A percentile compares a stretch with the other conserved stretches of the same genome.
These are phyloP conservation scores for Parascedosporium putredinis DNA, from an alignment of 2,329 filamentous ascomycete genomes.

Conservation along the genomic window DNA sequence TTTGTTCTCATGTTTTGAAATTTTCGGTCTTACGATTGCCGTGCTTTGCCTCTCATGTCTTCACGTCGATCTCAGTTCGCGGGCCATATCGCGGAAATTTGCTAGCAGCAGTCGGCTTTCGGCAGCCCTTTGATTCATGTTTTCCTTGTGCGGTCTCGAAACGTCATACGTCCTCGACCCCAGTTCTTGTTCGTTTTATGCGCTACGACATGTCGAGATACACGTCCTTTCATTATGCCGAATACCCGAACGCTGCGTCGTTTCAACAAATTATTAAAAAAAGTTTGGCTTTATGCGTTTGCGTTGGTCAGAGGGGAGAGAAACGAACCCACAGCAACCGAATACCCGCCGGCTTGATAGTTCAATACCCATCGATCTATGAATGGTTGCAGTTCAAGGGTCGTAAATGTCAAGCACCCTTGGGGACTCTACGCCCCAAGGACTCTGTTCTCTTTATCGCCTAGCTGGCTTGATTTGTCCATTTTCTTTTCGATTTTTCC, in stretches of 20 bases:
- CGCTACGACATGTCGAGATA: conserved; percentile 4
- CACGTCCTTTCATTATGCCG: background rate
- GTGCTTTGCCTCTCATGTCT: background rate
- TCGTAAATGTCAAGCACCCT: too few species aligned
- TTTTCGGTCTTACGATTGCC: conserved; percentile 11
- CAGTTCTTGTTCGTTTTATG: background rate
- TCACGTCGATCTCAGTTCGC: background rate
- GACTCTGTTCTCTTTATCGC: too few species aligned
- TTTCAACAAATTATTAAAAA: background rate
- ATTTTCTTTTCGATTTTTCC: too few species aligned
- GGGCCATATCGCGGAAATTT: background rate
- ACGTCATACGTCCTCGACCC: background rate
- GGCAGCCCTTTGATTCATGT: background rate
- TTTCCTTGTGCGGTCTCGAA: background rate
- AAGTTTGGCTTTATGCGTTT: background rate
- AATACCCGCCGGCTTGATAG: background rate
- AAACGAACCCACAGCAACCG: background rate
- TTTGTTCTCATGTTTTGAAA: conserved; percentile 14
- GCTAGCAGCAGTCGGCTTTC: background rate
- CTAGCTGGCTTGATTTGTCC: too few species aligned
- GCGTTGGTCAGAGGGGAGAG: background rate
- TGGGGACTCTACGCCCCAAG: too few species aligned
- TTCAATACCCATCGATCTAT: background rate
- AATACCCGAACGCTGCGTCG: background rate
- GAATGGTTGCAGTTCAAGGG: background rate